Evolutionary conservation across 2,329 filamentous ascomycete genomes (phyloP), one percentile per base, ranked within the genome.

Genomic region (Fusarium hainanense): DNA sequence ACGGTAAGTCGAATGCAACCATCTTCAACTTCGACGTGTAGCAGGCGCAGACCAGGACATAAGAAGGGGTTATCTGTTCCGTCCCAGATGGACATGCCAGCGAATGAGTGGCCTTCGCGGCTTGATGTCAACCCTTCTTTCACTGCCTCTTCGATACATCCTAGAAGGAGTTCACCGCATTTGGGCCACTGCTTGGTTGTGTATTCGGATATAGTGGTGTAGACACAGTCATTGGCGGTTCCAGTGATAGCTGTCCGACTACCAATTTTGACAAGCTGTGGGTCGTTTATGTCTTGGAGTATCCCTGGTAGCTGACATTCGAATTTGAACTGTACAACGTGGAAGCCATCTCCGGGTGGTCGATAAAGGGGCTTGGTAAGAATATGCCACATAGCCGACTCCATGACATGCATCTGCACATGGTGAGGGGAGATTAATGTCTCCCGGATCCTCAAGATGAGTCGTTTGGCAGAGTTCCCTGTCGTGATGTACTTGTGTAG

Each of bases 71-170:
- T 68, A 3, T 76, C 75, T 4, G 71, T 76, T 21, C 74, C 77
- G 32, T 81, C 79, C 78, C 79, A 81, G 6, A 81, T 70, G 2
- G 78, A 77, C 76, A 81, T 79, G 42, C 79, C 79, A 0, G 70
- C 64, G 54, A 76, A 78, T 7, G 68, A 30, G 11, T 73, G 68
- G 1, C 75, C 77, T 7, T 75, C 65, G 8, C 69, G 63, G 16
- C 63, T 72, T 0, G 76, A 75, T 1, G 58, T 49, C 0, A 73
- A 74, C 8, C 79, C 79, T 21, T 69, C 74, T 30, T 70, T 69
- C 2, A 79, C 72, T 3, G 79, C 79, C 10, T 79, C 75, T 44
- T 78, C 73, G 1, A 81, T 68, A 11, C 78, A 79, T 37, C 65
- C 56, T 1, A 81, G 52, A 2, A 81, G 58, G 2, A 79, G 58